Evolutionary conservation across 176 grass and related monocot genomes (phyloP).

Genomic region (Carex parvula): DNA sequence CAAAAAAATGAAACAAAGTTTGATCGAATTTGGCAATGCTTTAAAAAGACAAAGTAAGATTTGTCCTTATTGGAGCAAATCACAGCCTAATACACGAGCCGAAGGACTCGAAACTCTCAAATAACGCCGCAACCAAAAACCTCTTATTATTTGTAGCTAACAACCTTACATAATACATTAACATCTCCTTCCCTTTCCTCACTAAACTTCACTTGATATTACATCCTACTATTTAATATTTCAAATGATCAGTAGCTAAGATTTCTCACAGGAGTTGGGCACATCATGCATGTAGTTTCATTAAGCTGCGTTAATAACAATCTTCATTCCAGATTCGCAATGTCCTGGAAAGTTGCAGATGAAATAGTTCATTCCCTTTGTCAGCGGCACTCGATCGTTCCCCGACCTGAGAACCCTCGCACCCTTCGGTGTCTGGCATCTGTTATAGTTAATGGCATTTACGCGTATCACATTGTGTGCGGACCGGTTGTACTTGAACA

Average conservation of each 20-base stretch:
- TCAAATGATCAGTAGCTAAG: not conserved
- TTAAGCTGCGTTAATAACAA: conserved; percentile 32
- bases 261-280: too few relatives aligned
- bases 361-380: conserved; percentile 58
- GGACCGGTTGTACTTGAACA: conserved; percentile 57
- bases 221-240: not conserved
- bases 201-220: not conserved
- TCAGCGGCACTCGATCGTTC: conserved; percentile 49
- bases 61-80: not conserved
- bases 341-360: conserved; percentile 65
- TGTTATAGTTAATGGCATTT: conserved; percentile 43
- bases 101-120: not conserved
- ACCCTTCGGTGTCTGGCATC: conserved; percentile 42
- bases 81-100: not conserved
- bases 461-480: conserved; percentile 75
- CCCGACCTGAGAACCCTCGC: conserved; percentile 39
- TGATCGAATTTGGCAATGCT: not conserved
- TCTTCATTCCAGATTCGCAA: conserved; percentile 68
- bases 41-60: not conserved
- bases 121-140: not conserved
- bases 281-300: not conserved
- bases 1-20: too few relatives aligned
- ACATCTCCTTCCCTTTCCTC: not conserved
- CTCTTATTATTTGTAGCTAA: not conserved
- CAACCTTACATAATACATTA: not conserved